Evolutionary conservation across 1,284 basidiomycete species (phyloP), one percentile per base, ranked within the genome.

Genomic region (Ceratobasidium sp.): DNA sequence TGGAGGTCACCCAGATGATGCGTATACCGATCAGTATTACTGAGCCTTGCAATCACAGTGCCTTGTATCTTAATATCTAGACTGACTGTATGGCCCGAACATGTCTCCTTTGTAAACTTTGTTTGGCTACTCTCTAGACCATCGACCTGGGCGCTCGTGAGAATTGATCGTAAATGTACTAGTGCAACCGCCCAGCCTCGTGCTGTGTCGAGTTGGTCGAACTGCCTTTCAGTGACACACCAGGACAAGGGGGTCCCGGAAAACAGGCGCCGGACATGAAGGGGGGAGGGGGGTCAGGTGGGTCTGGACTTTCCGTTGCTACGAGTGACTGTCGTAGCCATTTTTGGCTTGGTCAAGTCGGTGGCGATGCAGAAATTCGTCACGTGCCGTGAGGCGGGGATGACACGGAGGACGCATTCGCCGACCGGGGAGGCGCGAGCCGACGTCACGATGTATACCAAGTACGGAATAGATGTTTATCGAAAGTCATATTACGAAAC

Each of bases 371-470:
- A 20, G n/a, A 62, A 62, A 33, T 42, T 15, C 38, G 59, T 42
- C 59, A 42, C 59, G 59, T 62, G 17, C 59, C 38, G 59, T 62
- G 59, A 62, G 59, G 50, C 50, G 20, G 59, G 33, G 59, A 33
- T 62, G 59, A 42, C 59, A 62, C 59, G 38, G 28, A 62, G 59
- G 40, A 33, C 38, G 38, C 33, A 62, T 40, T 62, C 59, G 59
- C 59, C 38, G 59, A 42, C 59, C 59, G 33, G 59, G 40, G 59
- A 62, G 59, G 33, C 59, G 38, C 38, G 17, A 3, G 17, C 59
- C 59, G 59, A 40, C 38, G 59, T 62, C 59, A 62, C 59, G 40
- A 40, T 62, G 59, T 62, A 64, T 64, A 40, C 61, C 44, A 64
- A 6, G 44, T 64, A 64, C 28, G 40, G 61, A 64, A 44, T 64